phyloP scores from a whole-genome alignment of 1,284 basidiomycete genomes.

The Exobasidium cylindrosporum region DNA sequence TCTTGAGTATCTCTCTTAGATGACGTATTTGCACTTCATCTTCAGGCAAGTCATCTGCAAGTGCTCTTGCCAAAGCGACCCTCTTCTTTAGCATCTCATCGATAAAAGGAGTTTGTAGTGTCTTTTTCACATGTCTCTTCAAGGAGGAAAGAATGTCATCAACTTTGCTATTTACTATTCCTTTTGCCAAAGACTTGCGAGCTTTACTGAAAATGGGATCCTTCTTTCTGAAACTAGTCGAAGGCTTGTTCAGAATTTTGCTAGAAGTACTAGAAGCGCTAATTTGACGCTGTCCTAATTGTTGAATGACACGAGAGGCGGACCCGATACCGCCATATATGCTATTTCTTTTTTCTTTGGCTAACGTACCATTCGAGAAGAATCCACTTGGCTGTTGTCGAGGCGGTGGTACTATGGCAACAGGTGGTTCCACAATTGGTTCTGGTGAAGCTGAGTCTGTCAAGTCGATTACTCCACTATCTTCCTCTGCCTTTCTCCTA shows the following conservation, averaged over 20 bases:
- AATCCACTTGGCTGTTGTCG: constrained; percentile 20
- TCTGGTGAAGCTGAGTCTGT: not conserved
- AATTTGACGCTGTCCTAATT: not conserved
- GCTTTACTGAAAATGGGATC: not conserved
- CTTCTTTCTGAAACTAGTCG: constrained; percentile 1
- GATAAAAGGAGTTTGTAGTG: not conserved
- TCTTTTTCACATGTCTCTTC: not conserved
- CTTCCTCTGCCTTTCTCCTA: not conserved
- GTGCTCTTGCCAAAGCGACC: not conserved
- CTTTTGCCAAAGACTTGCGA: not conserved
- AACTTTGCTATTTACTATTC: not conserved
- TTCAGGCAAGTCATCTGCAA: not conserved
- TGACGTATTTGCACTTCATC: not conserved
- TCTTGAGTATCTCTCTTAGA: not conserved
- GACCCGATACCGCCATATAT: not conserved
- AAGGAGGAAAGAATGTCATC: not conserved
- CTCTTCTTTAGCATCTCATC: not conserved
- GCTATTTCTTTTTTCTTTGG: not conserved
- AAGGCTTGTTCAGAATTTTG: not conserved
- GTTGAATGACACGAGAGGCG: constrained; percentile 1
- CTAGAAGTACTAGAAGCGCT: not conserved
- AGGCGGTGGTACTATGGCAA: constrained; percentile 23
- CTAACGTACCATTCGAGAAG: not conserved
- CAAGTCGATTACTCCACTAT: not conserved
- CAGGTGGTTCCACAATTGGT: constrained; percentile 11